Evolutionary conservation across 148 eudicot species (phyloP), one percentile per base, ranked within the genome.

Genomic region (Suaeda aralocaspica): DNA sequence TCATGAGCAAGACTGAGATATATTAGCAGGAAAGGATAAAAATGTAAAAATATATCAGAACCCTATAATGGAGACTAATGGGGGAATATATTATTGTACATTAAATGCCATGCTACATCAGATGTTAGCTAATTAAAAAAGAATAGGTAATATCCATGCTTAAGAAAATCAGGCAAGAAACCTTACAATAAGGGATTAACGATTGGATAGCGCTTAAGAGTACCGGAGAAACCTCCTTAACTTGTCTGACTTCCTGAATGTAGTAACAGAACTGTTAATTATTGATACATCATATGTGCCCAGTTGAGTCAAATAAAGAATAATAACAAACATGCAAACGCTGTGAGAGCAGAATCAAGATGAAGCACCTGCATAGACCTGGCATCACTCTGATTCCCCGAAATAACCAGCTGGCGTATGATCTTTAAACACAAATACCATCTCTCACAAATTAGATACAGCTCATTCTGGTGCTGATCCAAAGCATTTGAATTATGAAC

Each of bases 361-460:
- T 78, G 49, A 44, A 26, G 41, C 49, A 89, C 99, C 99, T 91
- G 96, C 65, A 95, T 72, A 44, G 99, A 79, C 76, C 77, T 95
- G 41, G 91, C 80, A 84, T 95, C 99, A 82, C 93, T 88, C 28
- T 77, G 89, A 78, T 89, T 86, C 56, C 99, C 99, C 19, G 85
- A 88, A 72, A 88, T 77, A 67, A 82, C 82, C 65, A 95, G 72
- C 67, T 89, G 97, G 9, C 97, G 91, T 72, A 89, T 80, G 65
- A 95, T 95, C 82, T 91, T 95, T 75, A 83, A 76, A 76, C 99
- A 95, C 28, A 95, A 77, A 80, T 89, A 87, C 97, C 99, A 95
- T 79, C 99, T 91, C 81, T 95, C 93, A 74, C 96, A 91, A 29
- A 78, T 87, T 36, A 95, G 79, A 73, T 82, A 85, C 68, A 87